Percentiles rank a stretch among this genome's conserved stretches.
Evolutionary conservation across 108 stramenopile species (phyloP).

Genomic region (Cyclotella distinguenda): DNA sequence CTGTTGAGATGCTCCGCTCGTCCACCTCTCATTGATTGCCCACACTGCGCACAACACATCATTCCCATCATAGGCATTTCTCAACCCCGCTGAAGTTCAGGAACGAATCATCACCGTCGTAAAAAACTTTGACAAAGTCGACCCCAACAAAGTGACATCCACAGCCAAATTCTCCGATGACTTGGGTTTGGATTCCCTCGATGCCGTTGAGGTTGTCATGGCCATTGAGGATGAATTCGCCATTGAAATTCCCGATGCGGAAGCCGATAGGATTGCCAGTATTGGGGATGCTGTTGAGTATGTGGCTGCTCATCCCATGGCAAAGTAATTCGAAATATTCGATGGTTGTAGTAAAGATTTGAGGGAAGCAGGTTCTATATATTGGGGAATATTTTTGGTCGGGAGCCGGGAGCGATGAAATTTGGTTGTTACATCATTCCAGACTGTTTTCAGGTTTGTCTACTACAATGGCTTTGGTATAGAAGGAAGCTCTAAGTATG

Average conservation of each 20-base stretch:
- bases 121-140: constrained; percentile 99
- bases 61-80: constrained; percentile 68
- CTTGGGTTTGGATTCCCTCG: constrained; percentile 97
- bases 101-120: constrained; percentile 94
- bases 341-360: too few species aligned
- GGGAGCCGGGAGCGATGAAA: too few species aligned
- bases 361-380: too few species aligned
- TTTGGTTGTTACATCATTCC: too few species aligned
- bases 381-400: too few species aligned
- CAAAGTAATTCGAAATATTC: too few species aligned
- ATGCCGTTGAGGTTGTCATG: constrained; percentile 99
- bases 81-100: constrained; percentile 90
- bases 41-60: neutral
- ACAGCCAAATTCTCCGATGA: constrained; percentile 91
- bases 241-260: constrained; percentile 99
- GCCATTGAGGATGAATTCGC: constrained; percentile 99
- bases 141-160: constrained; percentile 79
- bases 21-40: neutral
- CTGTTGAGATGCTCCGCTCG: neutral
- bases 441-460: too few species aligned
- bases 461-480: too few species aligned
- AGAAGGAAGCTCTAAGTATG: too few species aligned
- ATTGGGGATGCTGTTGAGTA: constrained; percentile 94
- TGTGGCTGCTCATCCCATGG: constrained; percentile 92
- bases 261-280: constrained; percentile 96